Conservation (phyloP, 305 asterid genomes). For the Caryopteris hybrid region DNA sequence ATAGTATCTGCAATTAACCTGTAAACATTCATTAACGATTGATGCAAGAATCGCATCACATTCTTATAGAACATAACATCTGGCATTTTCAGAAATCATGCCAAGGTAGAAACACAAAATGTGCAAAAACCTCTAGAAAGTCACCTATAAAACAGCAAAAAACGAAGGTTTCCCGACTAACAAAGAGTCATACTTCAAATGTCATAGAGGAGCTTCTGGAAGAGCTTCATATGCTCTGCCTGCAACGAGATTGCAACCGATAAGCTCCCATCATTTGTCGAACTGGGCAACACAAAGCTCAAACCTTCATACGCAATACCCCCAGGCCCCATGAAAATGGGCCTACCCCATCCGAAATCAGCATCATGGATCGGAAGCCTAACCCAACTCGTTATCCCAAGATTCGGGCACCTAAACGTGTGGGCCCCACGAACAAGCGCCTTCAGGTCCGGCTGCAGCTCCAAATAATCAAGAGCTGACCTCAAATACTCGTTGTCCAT, state of each 20-base stretch:
- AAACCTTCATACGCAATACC: not conserved
- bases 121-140: no score
- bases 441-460: constrained; percentile 21
- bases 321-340: not conserved
- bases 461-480: not conserved
- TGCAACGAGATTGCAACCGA: not conserved
- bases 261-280: not conserved
- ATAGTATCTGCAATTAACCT: no score
- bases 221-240: not conserved
- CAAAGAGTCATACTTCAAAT: not conserved
- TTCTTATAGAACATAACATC: no score
- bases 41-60: no score
- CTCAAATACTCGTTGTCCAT: not conserved
- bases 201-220: not conserved
- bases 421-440: not conserved
- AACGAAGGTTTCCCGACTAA: no score
- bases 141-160: no score
- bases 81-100: no score
- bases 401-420: not conserved
- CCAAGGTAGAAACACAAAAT: no score
- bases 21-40: no score
- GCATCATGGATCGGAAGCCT: not conserved
- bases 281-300: not conserved
- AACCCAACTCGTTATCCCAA: not conserved
- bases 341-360: not conserved